phyloP scores from a whole-genome alignment of 83 land plant species.

The Diphasiastrum complanatum region DNA sequence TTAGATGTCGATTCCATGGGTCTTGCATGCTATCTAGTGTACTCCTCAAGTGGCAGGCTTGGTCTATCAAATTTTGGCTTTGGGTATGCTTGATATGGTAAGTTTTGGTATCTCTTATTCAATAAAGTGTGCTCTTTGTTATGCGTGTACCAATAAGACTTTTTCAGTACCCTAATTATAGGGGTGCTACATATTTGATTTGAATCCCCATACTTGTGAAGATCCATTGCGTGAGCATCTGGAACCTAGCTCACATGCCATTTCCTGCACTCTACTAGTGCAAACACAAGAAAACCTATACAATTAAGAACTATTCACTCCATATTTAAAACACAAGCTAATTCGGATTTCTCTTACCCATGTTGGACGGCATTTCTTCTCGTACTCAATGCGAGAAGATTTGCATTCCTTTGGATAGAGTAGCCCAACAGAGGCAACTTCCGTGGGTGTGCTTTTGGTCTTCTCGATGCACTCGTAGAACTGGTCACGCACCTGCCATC shows the following conservation, averaged over 20 bases:
- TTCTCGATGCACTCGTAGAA: constrained; percentile 73
- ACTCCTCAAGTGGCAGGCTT: too few species aligned
- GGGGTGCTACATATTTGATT: neutral
- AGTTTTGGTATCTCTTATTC: too few species aligned
- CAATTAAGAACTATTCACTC: too few species aligned
- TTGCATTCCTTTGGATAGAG: constrained; percentile 78
- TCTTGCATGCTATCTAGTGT: too few species aligned
- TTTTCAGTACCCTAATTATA: neutral
- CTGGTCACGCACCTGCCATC: constrained; percentile 60
- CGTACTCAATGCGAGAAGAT: constrained; percentile 43
- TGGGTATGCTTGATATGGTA: too few species aligned
- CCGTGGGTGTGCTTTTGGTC: constrained; percentile 68
- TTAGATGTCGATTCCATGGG: too few species aligned
- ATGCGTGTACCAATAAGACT: neutral
- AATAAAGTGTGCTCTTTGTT: too few species aligned
- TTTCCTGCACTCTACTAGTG: neutral
- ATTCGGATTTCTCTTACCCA: constrained; percentile 49
- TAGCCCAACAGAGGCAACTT: constrained; percentile 74
- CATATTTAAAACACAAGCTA: too few species aligned
- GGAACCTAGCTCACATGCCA: too few species aligned
- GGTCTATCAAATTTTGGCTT: too few species aligned
- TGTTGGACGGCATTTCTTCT: constrained; percentile 56
- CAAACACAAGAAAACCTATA: neutral
- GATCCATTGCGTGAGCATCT: neutral
- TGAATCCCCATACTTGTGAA: neutral